phyloP scores from a whole-genome alignment of 2,329 filamentous ascomycete species.

The Pseudocercospora eumusae region DNA sequence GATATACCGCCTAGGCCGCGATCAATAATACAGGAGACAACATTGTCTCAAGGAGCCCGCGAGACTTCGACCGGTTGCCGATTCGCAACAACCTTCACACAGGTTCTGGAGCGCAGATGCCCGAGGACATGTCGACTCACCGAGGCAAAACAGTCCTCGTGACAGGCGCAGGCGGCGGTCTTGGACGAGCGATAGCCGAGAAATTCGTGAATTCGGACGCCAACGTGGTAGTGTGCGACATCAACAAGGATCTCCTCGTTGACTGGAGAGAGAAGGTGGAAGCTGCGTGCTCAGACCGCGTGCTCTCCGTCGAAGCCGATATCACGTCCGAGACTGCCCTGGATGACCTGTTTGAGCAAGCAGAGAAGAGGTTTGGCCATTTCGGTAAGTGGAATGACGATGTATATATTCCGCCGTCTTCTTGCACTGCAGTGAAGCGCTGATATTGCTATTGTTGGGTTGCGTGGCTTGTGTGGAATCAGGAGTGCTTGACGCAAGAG shows the following conservation, averaged over 20 bases:
- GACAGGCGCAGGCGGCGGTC: conserved; percentile 38
- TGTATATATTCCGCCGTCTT: too few species aligned
- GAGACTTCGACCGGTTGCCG: not conserved
- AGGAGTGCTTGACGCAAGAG: too few species aligned
- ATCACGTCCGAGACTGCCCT: conserved; percentile 43
- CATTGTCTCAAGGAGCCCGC: not conserved
- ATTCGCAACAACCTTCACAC: not conserved
- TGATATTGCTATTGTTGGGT: too few species aligned
- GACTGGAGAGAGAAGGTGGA: conserved; percentile 36
- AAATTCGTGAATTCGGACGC: conserved; percentile 38
- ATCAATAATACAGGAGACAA: too few species aligned
- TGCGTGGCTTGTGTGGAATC: too few species aligned
- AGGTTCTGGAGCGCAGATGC: too few species aligned
- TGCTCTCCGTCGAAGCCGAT: conserved; percentile 42
- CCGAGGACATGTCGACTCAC: conserved; percentile 9
- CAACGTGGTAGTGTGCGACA: conserved; percentile 42
- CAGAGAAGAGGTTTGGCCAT: conserved; percentile 45
- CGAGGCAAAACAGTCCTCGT: conserved; percentile 39
- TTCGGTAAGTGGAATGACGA: conserved; percentile 48
- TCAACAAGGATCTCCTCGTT: conserved; percentile 37
- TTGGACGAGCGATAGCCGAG: conserved; percentile 40
- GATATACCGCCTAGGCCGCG: not conserved
- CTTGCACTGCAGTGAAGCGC: too few species aligned
- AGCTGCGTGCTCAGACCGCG: conserved; percentile 28
- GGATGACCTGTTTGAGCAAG: conserved; percentile 43